phyloP scores from a whole-genome alignment of 495 filamentous ascomycete species.

The Daldinia decipiens region DNA sequence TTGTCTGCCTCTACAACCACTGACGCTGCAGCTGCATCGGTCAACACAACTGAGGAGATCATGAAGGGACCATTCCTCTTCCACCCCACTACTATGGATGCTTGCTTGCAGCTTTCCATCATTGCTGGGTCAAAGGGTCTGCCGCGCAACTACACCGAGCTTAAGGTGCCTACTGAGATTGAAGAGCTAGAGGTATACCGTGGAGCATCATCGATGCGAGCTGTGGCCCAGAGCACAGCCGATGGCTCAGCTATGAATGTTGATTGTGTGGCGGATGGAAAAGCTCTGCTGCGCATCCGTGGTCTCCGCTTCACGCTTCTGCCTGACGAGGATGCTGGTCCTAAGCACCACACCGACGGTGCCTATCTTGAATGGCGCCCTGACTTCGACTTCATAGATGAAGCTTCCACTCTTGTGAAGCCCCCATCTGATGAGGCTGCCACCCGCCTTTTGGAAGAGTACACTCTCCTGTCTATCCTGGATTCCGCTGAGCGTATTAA shows the following conservation, averaged over 20 bases:
- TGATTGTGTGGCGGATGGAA: constrained; percentile 2
- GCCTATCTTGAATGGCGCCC: constrained; percentile 45
- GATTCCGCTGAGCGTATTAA: constrained; percentile 33
- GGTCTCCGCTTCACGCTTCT: constrained; percentile 5
- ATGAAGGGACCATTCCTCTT: constrained; percentile 40
- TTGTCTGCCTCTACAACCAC: background rate
- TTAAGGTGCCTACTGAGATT: constrained; percentile 48
- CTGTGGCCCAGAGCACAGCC: constrained; percentile 5
- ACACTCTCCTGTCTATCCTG: constrained; percentile 43
- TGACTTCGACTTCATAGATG: constrained; percentile 43
- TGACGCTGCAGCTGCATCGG: background rate
- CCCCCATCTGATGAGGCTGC: background rate
- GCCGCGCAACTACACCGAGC: constrained; percentile 36
- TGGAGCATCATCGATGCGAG: background rate
- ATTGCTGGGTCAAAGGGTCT: constrained; percentile 45
- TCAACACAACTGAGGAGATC: background rate
- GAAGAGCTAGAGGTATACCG: constrained; percentile 45
- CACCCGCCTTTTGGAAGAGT: constrained; percentile 26
- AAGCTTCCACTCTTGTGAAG: constrained; percentile 28
- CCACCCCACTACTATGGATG: constrained; percentile 57
- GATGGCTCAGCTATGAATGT: constrained; percentile 22
- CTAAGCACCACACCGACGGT: constrained; percentile 9
- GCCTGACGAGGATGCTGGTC: background rate
- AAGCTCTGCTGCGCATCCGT: background rate
- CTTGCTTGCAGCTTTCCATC: constrained; percentile 51